Percentiles rank a stretch among this genome's conserved stretches.
These are phyloP conservation scores for Coprinopsis strossmayeri DNA, from an alignment of 768 basidiomycete species.

Conservation along the genomic window DNA sequence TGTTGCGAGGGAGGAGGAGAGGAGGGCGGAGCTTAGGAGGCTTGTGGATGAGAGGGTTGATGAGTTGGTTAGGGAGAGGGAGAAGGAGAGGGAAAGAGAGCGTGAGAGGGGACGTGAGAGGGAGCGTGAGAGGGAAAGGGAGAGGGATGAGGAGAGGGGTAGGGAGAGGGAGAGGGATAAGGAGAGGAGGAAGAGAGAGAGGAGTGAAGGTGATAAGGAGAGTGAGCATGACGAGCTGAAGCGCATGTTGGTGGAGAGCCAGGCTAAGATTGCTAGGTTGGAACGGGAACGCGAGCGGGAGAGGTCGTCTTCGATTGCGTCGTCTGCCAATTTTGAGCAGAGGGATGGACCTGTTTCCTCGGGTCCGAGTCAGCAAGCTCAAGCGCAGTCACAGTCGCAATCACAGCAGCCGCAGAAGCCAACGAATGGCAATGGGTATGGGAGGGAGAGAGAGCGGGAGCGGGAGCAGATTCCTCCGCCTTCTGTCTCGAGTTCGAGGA, in stretches of 20 bases:
- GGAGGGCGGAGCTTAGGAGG: not conserved
- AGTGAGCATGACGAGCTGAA: too few species aligned
- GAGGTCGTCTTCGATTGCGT: constrained; percentile 5
- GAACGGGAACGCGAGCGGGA: not conserved
- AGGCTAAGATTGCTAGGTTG: too few species aligned
- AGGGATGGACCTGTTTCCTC: not conserved
- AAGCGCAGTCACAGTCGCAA: not conserved
- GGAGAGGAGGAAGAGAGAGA: not conserved
- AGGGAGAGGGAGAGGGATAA: not conserved
- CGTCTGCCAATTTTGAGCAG: constrained; percentile 2
- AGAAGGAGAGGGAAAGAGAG: not conserved
- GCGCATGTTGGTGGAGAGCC: too few species aligned
- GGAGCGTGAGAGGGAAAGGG: not conserved
- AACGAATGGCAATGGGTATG: not conserved
- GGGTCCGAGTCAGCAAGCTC: too few species aligned
- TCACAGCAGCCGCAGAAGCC: not conserved
- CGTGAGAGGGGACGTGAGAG: not conserved
- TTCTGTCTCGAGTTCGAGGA: not conserved
- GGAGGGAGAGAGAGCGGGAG: not conserved
- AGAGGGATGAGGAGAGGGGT: not conserved
- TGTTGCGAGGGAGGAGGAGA: not conserved
- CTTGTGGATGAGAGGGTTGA: not conserved
- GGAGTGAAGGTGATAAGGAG: not conserved
- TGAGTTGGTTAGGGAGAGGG: not conserved
- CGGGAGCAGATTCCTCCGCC: not conserved